A percentile compares a stretch with the other conserved stretches of the same genome.
Conservation (phyloP, 148 eudicot species). For the Fallopia convolvulus region DNA sequence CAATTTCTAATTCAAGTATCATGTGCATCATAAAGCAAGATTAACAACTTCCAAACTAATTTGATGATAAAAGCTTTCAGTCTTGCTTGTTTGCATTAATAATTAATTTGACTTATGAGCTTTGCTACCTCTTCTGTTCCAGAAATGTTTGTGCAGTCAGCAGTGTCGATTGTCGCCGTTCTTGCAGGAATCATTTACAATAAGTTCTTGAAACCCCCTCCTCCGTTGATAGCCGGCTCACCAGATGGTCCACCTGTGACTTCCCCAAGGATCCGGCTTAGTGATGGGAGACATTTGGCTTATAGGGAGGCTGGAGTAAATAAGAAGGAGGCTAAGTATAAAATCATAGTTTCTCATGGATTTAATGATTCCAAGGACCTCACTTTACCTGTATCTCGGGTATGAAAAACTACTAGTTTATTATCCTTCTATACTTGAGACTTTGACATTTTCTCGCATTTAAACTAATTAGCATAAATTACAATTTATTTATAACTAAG, state of each 20-base stretch:
- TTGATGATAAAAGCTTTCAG: neutral
- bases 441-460: neutral
- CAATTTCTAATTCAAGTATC: neutral
- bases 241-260: constrained; percentile 22
- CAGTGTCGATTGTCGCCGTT: neutral
- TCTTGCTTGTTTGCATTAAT: neutral
- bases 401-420: neutral
- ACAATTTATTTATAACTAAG: neutral
- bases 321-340: constrained; percentile 11
- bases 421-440: neutral
- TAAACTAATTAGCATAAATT: neutral
- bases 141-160: constrained; percentile 9
- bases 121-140: neutral
- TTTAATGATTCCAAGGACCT: constrained; percentile 59
- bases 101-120: neutral
- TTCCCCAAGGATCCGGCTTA: constrained; percentile 17
- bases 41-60: neutral
- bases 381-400: constrained; percentile 42
- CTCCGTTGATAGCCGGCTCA: constrained; percentile 21
- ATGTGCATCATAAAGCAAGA: neutral
- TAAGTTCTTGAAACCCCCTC: neutral
- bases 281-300: constrained; percentile 20
- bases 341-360: constrained; percentile 39
- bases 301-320: constrained; percentile 16
- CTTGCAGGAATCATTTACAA: neutral